Base-by-base conservation (phyloP, 331 rosid genomes). In the Stylosanthes scabra region DNA sequence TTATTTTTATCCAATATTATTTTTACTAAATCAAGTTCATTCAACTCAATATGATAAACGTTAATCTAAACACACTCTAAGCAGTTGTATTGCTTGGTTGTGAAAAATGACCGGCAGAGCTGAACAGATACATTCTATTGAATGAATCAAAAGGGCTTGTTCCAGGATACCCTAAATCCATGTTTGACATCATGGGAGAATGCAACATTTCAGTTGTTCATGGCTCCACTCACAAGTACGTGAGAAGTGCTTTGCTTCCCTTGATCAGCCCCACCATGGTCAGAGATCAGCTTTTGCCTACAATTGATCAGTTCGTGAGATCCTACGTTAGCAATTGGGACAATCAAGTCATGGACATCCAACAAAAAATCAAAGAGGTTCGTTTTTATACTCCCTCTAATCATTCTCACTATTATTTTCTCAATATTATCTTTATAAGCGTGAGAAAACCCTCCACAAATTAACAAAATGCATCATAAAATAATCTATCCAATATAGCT, bases 131-230 rank as follows among this genome's bases (percentile, higher is more conserved):
- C 80, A 84, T 92, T 59, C 84, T 92, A 10, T 70, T 79, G 90
- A 92, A 89, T 74, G 93, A 92, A 82, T 67, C 87, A 40, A 88
- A 88, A 27, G 97, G 97, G 6, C 80, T 92, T 1, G 82, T 89
- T 79, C 92, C 96, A 31, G 97, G 97, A 4, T 92, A 92, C 82
- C 97, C 97, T 5, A 84, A 80, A 49, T 88, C 97, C 67, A 92
- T 92, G 97, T 69, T 84, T 31, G 87, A 86, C 16, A 80, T 92
- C 2, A 28, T 92, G 15, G 97, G 97, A 8, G 78, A 80, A 27
- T 45, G 74, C 57, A 91, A 89, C 79, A 88, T 92, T 71, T 90
- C 97, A 51, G 90, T 89, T 42, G 97, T 89, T 49, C 90, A 92
- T 81, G 97, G 97, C 74, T 71, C 86, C 59, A 50, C 80, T 9